phyloP scores from a whole-genome alignment of 2,329 filamentous ascomycete genomes.

The Harringtonia aguacate region DNA sequence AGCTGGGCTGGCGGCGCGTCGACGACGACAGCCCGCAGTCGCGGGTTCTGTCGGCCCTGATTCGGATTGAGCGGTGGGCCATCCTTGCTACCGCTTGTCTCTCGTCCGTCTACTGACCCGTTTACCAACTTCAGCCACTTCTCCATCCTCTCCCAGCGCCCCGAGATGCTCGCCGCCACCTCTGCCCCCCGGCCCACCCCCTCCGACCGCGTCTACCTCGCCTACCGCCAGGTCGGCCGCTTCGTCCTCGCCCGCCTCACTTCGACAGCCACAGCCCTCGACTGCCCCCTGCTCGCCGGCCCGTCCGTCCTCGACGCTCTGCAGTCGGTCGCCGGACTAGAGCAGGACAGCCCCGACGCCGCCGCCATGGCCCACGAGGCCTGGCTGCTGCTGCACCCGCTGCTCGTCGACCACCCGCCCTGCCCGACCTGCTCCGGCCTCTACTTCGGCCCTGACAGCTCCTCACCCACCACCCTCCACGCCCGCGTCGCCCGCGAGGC shows the following conservation, averaged over 20 bases:
- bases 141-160: background rate
- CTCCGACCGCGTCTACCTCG: background rate
- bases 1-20: background rate
- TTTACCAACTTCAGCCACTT: background rate
- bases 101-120: no score
- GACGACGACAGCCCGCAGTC: background rate
- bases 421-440: background rate
- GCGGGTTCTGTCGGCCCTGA: background rate
- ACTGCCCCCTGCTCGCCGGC: background rate
- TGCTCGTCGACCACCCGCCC: background rate
- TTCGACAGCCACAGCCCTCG: background rate
- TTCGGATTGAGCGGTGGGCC: background rate
- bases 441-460: background rate
- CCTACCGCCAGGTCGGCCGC: background rate
- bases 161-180: background rate
- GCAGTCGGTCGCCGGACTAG: no score
- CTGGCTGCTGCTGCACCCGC: slow-evolving; percentile 2
- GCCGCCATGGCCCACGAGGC: background rate
- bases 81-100: no score
- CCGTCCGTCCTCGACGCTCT: background rate
- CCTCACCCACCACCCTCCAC: background rate
- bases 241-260: background rate
- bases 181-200: background rate
- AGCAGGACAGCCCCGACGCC: no score
- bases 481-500: background rate